Base-by-base conservation (phyloP, 2,329 filamentous ascomycete genomes). In the Lasiodiplodia citricola region DNA sequence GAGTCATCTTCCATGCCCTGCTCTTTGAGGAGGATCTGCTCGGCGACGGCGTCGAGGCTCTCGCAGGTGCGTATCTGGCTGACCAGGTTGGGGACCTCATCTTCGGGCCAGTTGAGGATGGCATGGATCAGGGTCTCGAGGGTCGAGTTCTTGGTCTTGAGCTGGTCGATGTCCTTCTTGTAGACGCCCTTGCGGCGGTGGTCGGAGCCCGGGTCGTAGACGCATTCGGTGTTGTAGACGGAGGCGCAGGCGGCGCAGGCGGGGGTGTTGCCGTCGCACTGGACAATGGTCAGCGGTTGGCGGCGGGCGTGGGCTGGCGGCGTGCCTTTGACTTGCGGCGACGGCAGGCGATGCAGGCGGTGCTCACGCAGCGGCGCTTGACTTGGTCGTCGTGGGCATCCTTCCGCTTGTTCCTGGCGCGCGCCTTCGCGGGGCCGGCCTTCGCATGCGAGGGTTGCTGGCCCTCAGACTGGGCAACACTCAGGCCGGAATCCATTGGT, bases 141-240 rank as follows among this genome's bases (percentile, higher is more conserved):
- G 1, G 95, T 98, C 44, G 93, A 92, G 75, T 91, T 93, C 71
- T 90, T 90, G 25, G 94, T 94, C 82, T 96, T 96, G 78, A 95
- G 87, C 76, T 88, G 93, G 79, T 97, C 94, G 28, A 92, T 89
- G 79, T 97, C 96, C 80, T 97, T 94, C 76, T 95, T 94, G 80
- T 98, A 98, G 60, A 98, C 96, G 70, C 96, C 96, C 79, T 98
- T 98, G 63, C 96, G 91, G 62, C 96, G 91, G 79, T 97, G 94
- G 79, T 99, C 96, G 69, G 94, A 97, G 77, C 94, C 96, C 3
- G 94, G 95, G 77, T 98, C 95, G 84, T 98, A 98, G 72, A 97
- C 86, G 79, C 96, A 97, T 82, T 92, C 89, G 60, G 92, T 96
- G 70, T 89, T 88, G 78, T 99, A 98, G 67, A 98, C 95, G 73